Evolutionary conservation across 192 early-diverging fungal genomes (phyloP), one percentile per base, ranked within the genome.

Genomic region (Glomus cerebriforme): DNA sequence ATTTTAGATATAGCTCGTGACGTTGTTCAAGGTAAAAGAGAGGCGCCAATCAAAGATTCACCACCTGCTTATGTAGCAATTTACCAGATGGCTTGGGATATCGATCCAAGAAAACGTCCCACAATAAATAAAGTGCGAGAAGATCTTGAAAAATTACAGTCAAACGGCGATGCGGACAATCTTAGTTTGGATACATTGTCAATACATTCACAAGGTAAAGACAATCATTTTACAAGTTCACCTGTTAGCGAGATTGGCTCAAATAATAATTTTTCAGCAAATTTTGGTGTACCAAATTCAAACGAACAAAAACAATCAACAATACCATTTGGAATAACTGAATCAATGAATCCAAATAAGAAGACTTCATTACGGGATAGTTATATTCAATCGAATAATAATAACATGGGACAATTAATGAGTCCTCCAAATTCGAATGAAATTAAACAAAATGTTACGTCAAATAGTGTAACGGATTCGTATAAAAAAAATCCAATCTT

Each of bases 61-160:
- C 85, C 85, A 19, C 73, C 80, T 1, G 82, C 82, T 72, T 86
- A 83, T 68, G 70, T 82, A 29, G 43, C 37, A 13, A 43, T 71
- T 27, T 71, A 71, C 27, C 22, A 49, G 43, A 26, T 35, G 39
- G 69, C 69, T 15, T 71, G 69, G 69, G 17, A 49, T 71, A 19
- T 3, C 49, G 26, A 71, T 15, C 27, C 69, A 54, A 24, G 1
- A 15, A n/a, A 45, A 31, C 69, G 69, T 19, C 26, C 69, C 1
- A 34, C 17, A 10, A 71, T 71, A 24, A 34, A 71, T 35, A 24
- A 71, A 27, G 17, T 71, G 1, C 37, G 69, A 9, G 43, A 71
- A 43, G 27, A 27, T 24, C 43, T 71, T 47, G 66, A 68, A 9
- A 43, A 2, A 3, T n/a, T 68, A 35, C 31, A n/a, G n/a, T 68